Evolutionary conservation across 2,329 filamentous ascomycete species (phyloP), one percentile per base, ranked within the genome.

Genomic region (Aspergillus sclerotialis): DNA sequence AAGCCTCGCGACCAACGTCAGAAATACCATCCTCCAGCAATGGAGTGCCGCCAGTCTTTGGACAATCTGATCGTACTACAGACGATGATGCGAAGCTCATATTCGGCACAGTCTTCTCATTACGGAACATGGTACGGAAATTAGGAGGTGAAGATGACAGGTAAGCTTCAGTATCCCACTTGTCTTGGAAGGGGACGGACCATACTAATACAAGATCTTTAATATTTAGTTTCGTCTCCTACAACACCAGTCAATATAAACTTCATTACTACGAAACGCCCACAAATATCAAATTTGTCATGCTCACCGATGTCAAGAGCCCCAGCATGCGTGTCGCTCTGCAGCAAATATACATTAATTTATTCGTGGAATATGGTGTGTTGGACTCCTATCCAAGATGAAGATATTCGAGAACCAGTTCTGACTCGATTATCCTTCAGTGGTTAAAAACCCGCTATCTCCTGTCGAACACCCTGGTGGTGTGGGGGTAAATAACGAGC

Each of bases 211-310:
- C 9, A n/a, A n/a, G n/a, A n/a, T n/a, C 7, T 31, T 30, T 25
- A 35, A 9, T 30, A 11, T 33, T 10, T 35, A 87, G 84, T 58
- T 98, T 98, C 63, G 83, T 98, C 50, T 87, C 82, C 49, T 98
- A 85, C 67, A 84, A 87, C 50, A 98, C 92, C 34, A 84, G 76
- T 48, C 84, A 94, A 64, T 98, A 98, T 73, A 95, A 95, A 68
- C 76, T 98, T 51, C 92, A 98, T 68, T 98, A 94, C 70, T 98
- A 95, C 73, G 92, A 98, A 71, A 96, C 92, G 9, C 88, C 89
- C 1, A 92, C 88, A 33, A 93, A 86, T 60, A 80, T 94, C 63
- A 93, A 94, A 57, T 93, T 96, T 57, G 88, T 95, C 56, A 86
- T 98, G 81, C 73, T 96, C 56, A 96, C 92, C 15, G 92, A 96